Conservation (phyloP, 768 basidiomycete species). For the Russula dissimulans region DNA sequence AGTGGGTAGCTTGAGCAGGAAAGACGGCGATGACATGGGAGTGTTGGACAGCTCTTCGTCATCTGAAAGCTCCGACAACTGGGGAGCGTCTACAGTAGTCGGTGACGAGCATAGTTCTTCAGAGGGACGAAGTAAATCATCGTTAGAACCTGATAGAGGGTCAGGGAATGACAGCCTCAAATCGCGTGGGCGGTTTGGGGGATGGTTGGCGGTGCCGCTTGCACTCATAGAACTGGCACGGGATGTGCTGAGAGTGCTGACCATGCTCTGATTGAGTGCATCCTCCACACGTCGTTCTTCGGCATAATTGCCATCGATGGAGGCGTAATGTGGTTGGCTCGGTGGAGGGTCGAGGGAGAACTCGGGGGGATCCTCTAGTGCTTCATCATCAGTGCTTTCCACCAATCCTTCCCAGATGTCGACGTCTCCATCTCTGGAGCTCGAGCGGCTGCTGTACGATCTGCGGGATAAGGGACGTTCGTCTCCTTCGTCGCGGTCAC, state of each 20-base stretch:
- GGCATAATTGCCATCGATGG: conserved; percentile 22
- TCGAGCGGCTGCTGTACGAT: conserved; percentile 61
- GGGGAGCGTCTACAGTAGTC: conserved; percentile 29
- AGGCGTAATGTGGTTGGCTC: not conserved
- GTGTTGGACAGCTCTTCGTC: conserved; percentile 12
- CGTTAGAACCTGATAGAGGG: conserved; percentile 63
- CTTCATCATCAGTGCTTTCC: conserved; percentile 51
- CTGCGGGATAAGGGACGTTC: conserved; percentile 52
- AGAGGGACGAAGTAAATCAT: conserved; percentile 50
- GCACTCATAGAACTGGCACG: conserved; percentile 50
- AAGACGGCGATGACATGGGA: conserved; percentile 12
- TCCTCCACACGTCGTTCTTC: conserved; percentile 67
- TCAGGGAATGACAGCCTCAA: conserved; percentile 77
- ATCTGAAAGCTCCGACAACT: conserved; percentile 17
- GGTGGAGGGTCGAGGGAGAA: conserved; percentile 20
- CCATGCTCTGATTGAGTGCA: conserved; percentile 74
- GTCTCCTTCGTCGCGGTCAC: conserved; percentile 47
- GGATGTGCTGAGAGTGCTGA: conserved; percentile 69
- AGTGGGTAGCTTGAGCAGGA: conserved; percentile 20
- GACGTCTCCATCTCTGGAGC: conserved; percentile 59
- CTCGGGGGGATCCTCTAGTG: conserved; percentile 19
- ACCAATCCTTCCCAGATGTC: conserved; percentile 75
- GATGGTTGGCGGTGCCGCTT: conserved; percentile 29
- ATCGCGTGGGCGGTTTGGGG: conserved; percentile 57
- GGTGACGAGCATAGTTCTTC: conserved; percentile 35